These are phyloP conservation scores for Prosopis cineraria DNA, from an alignment of 306 rosid genomes.

Conservation along the genomic window DNA sequence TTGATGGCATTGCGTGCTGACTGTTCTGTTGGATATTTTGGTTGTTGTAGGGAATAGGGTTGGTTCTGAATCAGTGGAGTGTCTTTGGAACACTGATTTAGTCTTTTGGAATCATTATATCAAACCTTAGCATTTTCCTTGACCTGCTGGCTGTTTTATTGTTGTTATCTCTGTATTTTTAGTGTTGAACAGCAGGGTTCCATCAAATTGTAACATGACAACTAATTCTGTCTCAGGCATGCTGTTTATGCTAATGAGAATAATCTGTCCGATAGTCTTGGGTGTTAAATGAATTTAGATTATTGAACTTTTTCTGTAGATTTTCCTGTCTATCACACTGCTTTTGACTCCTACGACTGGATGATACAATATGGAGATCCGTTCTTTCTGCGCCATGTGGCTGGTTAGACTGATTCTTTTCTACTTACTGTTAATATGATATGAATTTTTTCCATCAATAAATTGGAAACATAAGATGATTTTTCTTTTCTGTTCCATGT, in stretches of 20 bases:
- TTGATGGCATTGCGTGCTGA: too few relatives aligned
- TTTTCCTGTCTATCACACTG: slow-evolving; percentile 95
- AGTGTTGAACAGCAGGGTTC: too few relatives aligned
- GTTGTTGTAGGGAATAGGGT: too few relatives aligned
- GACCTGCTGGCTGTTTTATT: too few relatives aligned
- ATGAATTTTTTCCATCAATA: not conserved
- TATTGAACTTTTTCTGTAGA: slow-evolving; percentile 45
- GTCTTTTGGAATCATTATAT: too few relatives aligned
- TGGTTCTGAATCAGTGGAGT: too few relatives aligned
- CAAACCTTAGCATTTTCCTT: too few relatives aligned
- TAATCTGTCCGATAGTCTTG: slow-evolving; percentile 1
- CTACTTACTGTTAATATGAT: not conserved
- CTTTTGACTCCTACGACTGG: slow-evolving; percentile 89
- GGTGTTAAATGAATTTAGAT: not conserved
- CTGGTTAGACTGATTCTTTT: slow-evolving; percentile 55
- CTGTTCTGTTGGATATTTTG: too few relatives aligned
- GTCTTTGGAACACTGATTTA: too few relatives aligned
- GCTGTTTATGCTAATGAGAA: not conserved
- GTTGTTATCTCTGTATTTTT: too few relatives aligned
- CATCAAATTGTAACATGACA: not conserved
- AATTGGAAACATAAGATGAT: slow-evolving; percentile 5
- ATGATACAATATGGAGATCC: slow-evolving; percentile 90
- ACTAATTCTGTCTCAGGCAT: not conserved
- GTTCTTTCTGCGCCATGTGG: slow-evolving; percentile 80
- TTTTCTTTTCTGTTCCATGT: slow-evolving; percentile 21